Conservation (phyloP, 2,329 filamentous ascomycete species). For the Thielaviopsis populi region DNA sequence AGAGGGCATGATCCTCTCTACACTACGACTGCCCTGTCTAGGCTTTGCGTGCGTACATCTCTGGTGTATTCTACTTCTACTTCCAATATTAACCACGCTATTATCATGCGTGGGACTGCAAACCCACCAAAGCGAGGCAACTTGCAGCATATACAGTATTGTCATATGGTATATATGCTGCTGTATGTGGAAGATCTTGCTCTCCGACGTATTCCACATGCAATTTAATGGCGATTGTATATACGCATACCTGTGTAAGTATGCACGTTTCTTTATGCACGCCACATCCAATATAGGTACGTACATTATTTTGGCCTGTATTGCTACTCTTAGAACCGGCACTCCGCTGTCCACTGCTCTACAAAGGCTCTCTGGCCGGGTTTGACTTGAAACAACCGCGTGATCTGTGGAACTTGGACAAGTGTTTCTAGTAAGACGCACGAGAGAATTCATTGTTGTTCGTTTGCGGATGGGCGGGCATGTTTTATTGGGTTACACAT, state of each 20-base stretch:
- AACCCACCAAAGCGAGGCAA: too few relatives aligned
- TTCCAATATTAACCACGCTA: too few relatives aligned
- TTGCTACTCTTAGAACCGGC: neutral
- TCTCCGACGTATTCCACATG: too few relatives aligned
- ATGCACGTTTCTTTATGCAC: too few relatives aligned
- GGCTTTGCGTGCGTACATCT: neutral
- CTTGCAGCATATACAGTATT: too few relatives aligned
- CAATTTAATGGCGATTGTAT: too few relatives aligned
- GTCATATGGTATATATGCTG: too few relatives aligned
- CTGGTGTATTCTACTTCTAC: neutral
- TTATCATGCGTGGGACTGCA: too few relatives aligned
- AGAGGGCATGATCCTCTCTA: neutral
- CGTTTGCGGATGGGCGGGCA: neutral
- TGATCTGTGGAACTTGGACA: neutral
- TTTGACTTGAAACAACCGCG: neutral
- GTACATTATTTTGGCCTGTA: too few relatives aligned
- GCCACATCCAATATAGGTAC: too few relatives aligned
- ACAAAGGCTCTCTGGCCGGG: neutral
- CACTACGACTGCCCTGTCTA: neutral
- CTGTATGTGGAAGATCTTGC: too few relatives aligned
- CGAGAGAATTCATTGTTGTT: neutral
- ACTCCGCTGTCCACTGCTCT: neutral
- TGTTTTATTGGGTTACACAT: conserved; percentile 3
- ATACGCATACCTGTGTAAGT: too few relatives aligned
- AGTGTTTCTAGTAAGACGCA: neutral